Evolutionary conservation across 139 green algal species (phyloP).

Genomic region (Coelastrella sp.): DNA sequence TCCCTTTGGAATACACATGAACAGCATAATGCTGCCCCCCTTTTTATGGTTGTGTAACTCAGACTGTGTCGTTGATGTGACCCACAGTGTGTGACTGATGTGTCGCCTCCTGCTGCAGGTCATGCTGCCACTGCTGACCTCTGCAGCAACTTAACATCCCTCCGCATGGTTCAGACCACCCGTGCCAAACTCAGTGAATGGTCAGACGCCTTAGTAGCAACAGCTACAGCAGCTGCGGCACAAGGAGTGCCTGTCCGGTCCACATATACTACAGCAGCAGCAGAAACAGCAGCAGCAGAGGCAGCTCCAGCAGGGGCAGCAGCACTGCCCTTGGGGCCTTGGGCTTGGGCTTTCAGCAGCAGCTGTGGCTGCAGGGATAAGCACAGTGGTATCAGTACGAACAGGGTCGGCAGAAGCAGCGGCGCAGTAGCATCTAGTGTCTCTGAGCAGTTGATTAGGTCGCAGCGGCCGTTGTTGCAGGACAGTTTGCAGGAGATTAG

Average conservation of each 20-base stretch:
- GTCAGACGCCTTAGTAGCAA: constrained; percentile 1
- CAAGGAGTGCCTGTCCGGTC: background rate
- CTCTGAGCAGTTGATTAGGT: constrained; percentile 7
- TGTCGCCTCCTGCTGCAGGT: background rate
- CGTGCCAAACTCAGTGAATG: constrained; percentile 7
- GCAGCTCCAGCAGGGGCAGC: background rate
- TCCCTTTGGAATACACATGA: too few relatives aligned
- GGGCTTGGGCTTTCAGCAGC: constrained; percentile 27
- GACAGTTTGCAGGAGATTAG: constrained; percentile 27
- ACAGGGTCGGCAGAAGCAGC: background rate
- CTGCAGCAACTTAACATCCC: background rate
- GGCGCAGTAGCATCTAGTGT: background rate
- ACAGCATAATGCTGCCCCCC: too few relatives aligned
- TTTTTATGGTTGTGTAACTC: too few relatives aligned
- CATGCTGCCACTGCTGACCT: background rate
- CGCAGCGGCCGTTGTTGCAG: constrained; percentile 3
- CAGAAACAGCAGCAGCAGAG: background rate
- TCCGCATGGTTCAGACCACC: background rate
- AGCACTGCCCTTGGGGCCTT: constrained; percentile 2
- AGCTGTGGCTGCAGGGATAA: constrained; percentile 1
- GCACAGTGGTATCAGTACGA: background rate
- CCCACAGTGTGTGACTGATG: too few relatives aligned
- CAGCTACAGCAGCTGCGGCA: background rate
- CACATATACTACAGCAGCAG: background rate
- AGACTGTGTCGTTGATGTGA: too few relatives aligned